A percentile compares a stretch with the other conserved stretches of the same genome.
Evolutionary conservation across 331 rosid species (phyloP).

Genomic region (Cydonia oblonga): DNA sequence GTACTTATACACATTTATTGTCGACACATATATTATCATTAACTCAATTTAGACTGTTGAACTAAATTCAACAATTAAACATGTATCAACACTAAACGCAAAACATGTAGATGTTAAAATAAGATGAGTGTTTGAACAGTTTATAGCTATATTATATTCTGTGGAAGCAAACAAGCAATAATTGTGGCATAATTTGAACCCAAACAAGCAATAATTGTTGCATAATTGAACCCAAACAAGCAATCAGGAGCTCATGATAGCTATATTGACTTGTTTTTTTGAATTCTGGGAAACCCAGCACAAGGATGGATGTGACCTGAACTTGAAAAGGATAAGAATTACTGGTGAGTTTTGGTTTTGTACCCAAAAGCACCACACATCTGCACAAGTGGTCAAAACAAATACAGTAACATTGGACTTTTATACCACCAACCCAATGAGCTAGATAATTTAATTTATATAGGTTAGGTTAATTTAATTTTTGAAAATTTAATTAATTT

Average conservation of each 20-base stretch:
- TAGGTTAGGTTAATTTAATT: background rate
- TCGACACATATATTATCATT: too few species aligned
- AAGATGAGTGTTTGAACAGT: background rate
- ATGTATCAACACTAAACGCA: too few species aligned
- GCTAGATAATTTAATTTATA: background rate
- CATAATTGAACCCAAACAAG: slow-evolving; percentile 1
- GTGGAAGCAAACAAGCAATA: background rate
- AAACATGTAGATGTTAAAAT: too few species aligned
- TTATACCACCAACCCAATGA: background rate
- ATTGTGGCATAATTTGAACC: slow-evolving; percentile 9
- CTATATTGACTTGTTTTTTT: background rate
- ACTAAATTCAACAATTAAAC: too few species aligned
- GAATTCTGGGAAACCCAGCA: background rate
- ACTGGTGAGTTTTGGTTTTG: background rate
- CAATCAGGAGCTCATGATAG: background rate
- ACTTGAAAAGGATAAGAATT: background rate
- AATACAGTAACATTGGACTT: background rate
- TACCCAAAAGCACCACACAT: background rate
- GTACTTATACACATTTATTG: too few species aligned
- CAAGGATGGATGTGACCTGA: background rate
- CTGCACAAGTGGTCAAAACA: background rate
- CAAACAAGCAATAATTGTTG: slow-evolving; percentile 1
- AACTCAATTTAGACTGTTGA: too few species aligned
- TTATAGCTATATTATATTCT: background rate
- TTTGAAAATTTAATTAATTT: background rate